These are phyloP conservation scores for Stropharia rugosoannulata DNA, from an alignment of 768 basidiomycete genomes.

Conservation along the genomic window DNA sequence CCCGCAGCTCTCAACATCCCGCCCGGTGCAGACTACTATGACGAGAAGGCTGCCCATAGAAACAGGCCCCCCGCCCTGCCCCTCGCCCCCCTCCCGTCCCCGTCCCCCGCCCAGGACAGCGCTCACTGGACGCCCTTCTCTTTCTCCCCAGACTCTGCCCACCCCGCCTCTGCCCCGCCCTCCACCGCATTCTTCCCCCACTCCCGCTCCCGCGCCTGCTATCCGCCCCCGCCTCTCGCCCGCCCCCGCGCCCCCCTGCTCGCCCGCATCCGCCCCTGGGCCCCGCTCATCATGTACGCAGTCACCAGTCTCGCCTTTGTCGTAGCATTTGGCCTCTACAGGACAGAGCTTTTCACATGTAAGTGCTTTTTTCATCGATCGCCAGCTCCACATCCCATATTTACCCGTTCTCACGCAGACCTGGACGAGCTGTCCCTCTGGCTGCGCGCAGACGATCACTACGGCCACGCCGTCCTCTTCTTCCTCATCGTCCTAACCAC, in stretches of 20 bases:
- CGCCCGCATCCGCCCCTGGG: conserved; percentile 59
- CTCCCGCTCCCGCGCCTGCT: conserved; percentile 15
- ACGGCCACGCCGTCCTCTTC: conserved; percentile 80
- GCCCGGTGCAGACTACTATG: conserved; percentile 18
- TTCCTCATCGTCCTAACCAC: conserved; percentile 84
- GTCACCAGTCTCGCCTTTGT: conserved; percentile 77
- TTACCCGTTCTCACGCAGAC: conserved; percentile 38
- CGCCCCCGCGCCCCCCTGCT: conserved; percentile 4
- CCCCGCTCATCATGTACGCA: conserved; percentile 75
- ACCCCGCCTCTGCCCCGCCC: conserved; percentile 10
- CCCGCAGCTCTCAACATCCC: conserved; percentile 16
- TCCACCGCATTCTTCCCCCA: conserved; percentile 9
- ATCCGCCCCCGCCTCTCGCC: conserved; percentile 5
- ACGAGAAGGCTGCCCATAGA: conserved; percentile 19
- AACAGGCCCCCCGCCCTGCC: conserved; percentile 14
- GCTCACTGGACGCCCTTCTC: conserved; percentile 22
- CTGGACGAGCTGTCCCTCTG: conserved; percentile 82
- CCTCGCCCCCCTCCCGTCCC: conserved; percentile 15
- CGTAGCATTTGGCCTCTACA: conserved; percentile 81
- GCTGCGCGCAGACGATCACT: conserved; percentile 67
- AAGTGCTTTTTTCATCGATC: conserved; percentile 22
- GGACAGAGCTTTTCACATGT: conserved; percentile 81
- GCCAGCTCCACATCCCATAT: conserved; percentile 1
- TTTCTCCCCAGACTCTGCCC: conserved; percentile 11
- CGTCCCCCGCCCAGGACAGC: conserved; percentile 18